These are phyloP conservation scores for Globisporangium iwayamae DNA, from an alignment of 352 stramenopile genomes.

Conservation along the genomic window DNA sequence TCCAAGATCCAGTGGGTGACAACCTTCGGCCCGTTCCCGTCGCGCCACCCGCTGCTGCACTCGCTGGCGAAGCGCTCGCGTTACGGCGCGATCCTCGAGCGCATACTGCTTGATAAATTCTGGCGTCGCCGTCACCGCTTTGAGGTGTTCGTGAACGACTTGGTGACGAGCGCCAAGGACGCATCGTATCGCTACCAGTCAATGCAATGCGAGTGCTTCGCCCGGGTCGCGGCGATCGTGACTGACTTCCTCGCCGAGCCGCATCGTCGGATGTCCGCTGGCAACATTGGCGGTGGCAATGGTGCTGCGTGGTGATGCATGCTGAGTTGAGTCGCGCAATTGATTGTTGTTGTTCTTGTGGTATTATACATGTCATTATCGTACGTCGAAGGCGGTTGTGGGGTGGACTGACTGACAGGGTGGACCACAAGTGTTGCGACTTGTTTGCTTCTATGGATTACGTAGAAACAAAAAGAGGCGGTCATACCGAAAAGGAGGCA, in stretches of 20 bases:
- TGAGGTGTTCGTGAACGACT: constrained; percentile 36
- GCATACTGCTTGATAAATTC: constrained; percentile 19
- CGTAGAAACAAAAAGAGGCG: too few species aligned
- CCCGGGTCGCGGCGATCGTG: constrained; percentile 41
- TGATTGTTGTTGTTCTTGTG: background rate
- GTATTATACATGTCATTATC: too few species aligned
- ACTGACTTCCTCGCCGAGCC: constrained; percentile 51
- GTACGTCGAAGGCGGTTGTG: too few species aligned
- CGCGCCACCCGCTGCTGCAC: constrained; percentile 26
- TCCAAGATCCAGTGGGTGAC: constrained; percentile 37
- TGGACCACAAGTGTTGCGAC: too few species aligned
- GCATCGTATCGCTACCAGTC: constrained; percentile 45
- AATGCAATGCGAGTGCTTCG: constrained; percentile 43
- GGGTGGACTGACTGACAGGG: too few species aligned
- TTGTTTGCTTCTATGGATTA: too few species aligned
- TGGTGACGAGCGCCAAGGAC: constrained; percentile 44
- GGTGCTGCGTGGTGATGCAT: background rate
- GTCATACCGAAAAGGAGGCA: too few species aligned
- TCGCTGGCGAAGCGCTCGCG: constrained; percentile 17
- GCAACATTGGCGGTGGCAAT: background rate
- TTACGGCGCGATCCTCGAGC: constrained; percentile 3
- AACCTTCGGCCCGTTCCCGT: constrained; percentile 38
- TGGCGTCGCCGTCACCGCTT: constrained; percentile 28
- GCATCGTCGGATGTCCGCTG: constrained; percentile 8
- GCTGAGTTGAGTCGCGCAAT: background rate